Evolutionary conservation across 768 basidiomycete species (phyloP), one percentile per base, ranked within the genome.

Genomic region (Candolleomyces efflorescens): DNA sequence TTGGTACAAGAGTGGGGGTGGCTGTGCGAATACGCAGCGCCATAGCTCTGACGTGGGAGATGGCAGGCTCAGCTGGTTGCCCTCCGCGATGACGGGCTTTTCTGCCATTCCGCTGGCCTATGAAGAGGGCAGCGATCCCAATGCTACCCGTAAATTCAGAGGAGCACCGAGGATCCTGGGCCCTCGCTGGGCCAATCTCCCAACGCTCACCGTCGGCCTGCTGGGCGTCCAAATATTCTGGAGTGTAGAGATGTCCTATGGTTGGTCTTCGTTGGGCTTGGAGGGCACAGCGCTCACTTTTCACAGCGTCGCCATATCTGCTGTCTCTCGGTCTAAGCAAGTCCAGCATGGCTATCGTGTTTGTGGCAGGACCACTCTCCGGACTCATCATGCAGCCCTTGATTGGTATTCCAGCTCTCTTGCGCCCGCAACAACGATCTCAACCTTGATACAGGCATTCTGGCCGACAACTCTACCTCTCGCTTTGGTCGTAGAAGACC

Each of bases 231-330:
- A 92, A 68, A 84, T 93, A 59, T 83, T 96, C 48, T 97, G 95
- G 95, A 89, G 89, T 1, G 87, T 96, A 12, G 94, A 97, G 67
- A 94, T 97, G 92, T 88, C 91, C 0, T 94, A 96, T 60, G 92
- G 90, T 77, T 36, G 38, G 74, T 64, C 18, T 50, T 18, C 3
- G 26, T 11, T 11, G 10, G 15, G 13, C n/a, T 44, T 38, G 18
- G 54, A 7, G 56, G 26, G 22, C 27, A 27, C 50, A 32, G 20
- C 11, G 32, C 61, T 22, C 17, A 50, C 4, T 23, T 10, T 23
- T 11, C 22, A 11, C 51, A 85, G 86, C 83, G 13, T 85, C 94
- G 0, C 95, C 94, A 0, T 98, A 96, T 71, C 80, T 98, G 1
- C 78, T 94, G 54, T 92, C 92, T 0, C 83, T 97, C 0, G 95